Base-by-base conservation (phyloP, 768 basidiomycete species). In the Russula emetica region DNA sequence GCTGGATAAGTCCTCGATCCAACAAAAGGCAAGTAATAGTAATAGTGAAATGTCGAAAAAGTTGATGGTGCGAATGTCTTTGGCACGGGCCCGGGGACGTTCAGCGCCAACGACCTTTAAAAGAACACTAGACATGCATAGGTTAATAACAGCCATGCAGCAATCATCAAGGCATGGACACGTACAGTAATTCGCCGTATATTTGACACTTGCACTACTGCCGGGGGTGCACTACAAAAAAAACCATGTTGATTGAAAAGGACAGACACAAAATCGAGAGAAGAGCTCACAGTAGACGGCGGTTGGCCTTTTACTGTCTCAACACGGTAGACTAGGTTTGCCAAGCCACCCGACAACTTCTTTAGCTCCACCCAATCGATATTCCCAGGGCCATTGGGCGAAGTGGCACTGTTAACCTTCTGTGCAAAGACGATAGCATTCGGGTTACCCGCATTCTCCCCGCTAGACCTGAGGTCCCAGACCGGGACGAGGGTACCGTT, bases 361-460 rank as follows among this genome's bases (percentile, higher is more conserved):
- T 56, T 55, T 14, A 69, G 53, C 10, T 34, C 22, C 30, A 67
- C 20, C 68, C 66, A 69, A 49, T 67, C 68, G 38, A 69, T 5
- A 32, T 69, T 44, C 2, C 7, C 7, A 14, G 1, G 2, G 11
- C 54, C n/a, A 8, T 54, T 26, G 8, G 68, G 62, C 11, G 68
- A 54, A 20, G 51, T 52, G 11, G 61, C 24, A 49, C 51, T 42
- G 8, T 34, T 60, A 9, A 22, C 16, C 32, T 61, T 67, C 7
- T 26, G 16, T 16, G 53, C 62, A 28, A 61, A 9, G 11, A 69
- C 45, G 54, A 58, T 61, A 1, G 59, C 56, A 26, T 62, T 40
- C 24, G 28, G 6, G 28, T 67, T 61, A 51, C 45, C 14, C 24
- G 4, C 11, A 61, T 44, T 11, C 47, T 10, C 3, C 22, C 47